phyloP scores from a whole-genome alignment of 2,329 filamentous ascomycete genomes.

The Diaporthe helianthi region DNA sequence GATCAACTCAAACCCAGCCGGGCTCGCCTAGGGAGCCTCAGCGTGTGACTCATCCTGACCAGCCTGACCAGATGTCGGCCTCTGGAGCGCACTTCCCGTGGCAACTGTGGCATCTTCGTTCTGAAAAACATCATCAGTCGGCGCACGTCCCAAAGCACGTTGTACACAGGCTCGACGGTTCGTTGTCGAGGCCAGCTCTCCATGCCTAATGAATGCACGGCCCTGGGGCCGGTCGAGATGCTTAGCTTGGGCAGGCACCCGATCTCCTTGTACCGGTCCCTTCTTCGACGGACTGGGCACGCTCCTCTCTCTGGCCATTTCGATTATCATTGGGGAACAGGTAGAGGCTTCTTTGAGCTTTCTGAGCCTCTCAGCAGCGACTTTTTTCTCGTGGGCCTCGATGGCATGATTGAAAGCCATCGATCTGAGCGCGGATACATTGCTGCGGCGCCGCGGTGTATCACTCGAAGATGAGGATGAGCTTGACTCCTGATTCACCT shows the following conservation, averaged over 20 bases:
- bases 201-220: slow-evolving; percentile 4
- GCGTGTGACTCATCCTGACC: background rate
- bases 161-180: background rate
- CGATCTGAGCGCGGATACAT: slow-evolving; percentile 11
- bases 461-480: slow-evolving; percentile 16
- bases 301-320: slow-evolving; percentile 22
- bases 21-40: background rate
- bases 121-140: background rate
- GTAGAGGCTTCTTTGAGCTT: slow-evolving; percentile 1
- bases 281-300: slow-evolving; percentile 1
- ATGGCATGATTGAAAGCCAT: slow-evolving; percentile 29
- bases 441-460: background rate
- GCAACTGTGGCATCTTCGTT: background rate
- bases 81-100: background rate
- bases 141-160: background rate
- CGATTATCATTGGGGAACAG: slow-evolving; percentile 18
- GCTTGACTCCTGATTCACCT: background rate
- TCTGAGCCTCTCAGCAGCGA: background rate
- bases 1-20: background rate
- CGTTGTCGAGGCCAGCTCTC: background rate
- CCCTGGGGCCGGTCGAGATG: background rate
- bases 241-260: background rate
- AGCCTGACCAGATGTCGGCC: background rate
- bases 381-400: background rate
- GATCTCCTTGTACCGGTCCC: slow-evolving; percentile 3